Conservation (phyloP, 176 grass and related monocot species). For the Cenchrus americanus region DNA sequence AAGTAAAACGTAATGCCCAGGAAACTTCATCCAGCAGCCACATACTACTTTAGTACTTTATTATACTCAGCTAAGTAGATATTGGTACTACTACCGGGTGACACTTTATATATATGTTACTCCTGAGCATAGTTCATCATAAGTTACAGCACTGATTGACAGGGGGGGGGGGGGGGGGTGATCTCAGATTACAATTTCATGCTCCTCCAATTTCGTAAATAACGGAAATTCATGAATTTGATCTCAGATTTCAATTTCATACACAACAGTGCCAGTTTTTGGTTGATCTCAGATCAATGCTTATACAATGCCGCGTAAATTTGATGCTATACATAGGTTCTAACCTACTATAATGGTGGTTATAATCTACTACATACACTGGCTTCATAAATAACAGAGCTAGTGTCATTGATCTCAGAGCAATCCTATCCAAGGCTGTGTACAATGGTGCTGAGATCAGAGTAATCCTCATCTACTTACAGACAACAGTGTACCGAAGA, state of each 20-base stretch:
- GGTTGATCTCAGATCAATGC: constrained; percentile 4
- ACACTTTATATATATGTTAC: neutral
- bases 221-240: neutral
- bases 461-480: constrained; percentile 23
- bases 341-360: neutral
- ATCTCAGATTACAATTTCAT: neutral
- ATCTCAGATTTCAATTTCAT: neutral
- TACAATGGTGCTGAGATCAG: constrained; percentile 29
- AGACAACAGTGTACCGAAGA: neutral
- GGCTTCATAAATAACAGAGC: neutral
- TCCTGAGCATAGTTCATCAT: neutral
- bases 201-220: neutral
- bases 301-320: neutral
- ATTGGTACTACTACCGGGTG: neutral
- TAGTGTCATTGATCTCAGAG: neutral
- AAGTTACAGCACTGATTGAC: constrained; percentile 20
- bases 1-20: constrained; percentile 6
- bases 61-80: constrained; percentile 14
- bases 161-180: too few species aligned
- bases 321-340: neutral
- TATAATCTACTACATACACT: constrained; percentile 8
- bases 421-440: constrained; percentile 3
- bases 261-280: neutral
- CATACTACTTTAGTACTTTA: neutral
- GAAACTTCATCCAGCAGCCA: neutral